Conservation (phyloP, 2,329 filamentous ascomycete species). For the Apiospora marii region DNA sequence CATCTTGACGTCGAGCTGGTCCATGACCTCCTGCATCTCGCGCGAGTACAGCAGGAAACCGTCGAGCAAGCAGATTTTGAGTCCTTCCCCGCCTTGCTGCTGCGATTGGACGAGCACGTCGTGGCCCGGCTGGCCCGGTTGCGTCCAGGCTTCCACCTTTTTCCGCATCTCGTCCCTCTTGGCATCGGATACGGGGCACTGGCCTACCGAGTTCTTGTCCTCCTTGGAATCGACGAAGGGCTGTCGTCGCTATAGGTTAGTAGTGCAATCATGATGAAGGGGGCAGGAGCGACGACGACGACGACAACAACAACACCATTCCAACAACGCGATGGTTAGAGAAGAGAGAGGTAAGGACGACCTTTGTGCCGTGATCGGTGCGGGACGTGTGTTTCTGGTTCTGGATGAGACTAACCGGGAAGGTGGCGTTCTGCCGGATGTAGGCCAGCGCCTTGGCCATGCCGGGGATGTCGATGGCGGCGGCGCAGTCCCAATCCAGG, state of each 20-base stretch:
- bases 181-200: conserved; percentile 58
- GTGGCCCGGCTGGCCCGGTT: conserved; percentile 53
- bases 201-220: conserved; percentile 68
- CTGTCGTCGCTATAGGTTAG: conserved; percentile 42
- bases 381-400: conserved; percentile 26
- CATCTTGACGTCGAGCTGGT: conserved; percentile 75
- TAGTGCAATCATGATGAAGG: background rate
- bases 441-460: conserved; percentile 74
- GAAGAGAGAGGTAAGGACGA: conserved; percentile 38
- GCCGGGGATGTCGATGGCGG: conserved; percentile 74
- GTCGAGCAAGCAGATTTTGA: conserved; percentile 77
- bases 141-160: conserved; percentile 57
- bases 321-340: conserved; percentile 33
- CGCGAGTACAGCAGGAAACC: conserved; percentile 85
- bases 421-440: conserved; percentile 72
- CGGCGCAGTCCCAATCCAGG: conserved; percentile 91
- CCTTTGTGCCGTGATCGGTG: conserved; percentile 37
- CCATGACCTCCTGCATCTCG: conserved; percentile 61
- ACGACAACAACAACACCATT: background rate
- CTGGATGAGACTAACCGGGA: conserved; percentile 56
- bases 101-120: conserved; percentile 37
- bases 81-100: conserved; percentile 27
- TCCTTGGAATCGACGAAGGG: conserved; percentile 63
- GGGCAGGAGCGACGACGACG: background rate
- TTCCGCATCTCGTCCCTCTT: conserved; percentile 55